Evolutionary conservation across 1,284 basidiomycete genomes (phyloP), one percentile per base, ranked within the genome.

Genomic region (Pseudozyma sp.): DNA sequence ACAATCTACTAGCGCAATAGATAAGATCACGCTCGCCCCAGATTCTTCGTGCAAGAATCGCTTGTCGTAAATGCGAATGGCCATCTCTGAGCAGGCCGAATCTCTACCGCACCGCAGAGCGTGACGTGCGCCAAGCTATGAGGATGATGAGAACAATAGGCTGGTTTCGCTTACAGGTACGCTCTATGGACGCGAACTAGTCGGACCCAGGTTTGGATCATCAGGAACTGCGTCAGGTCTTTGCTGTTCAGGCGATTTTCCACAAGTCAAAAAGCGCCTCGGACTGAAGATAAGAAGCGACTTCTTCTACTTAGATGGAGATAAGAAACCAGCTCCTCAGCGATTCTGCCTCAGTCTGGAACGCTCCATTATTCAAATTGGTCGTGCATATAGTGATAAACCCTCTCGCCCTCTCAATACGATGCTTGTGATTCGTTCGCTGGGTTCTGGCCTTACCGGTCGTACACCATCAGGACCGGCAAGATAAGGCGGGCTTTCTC

Each of bases 201-300:
- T 42, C 13, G 43, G 17, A 44, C 43, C 53, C 53, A 54, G 53
- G 35, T 40, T 46, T 40, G 7, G 13, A 19, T 24, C 24, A 13
- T 24, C 24, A 9, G 9, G 19, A 24, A 9, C 13, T 9, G 35
- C 53, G 44, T 54, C 53, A 35, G 24, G 47, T 11, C 30, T 46
- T 46, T 37, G 44, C 24, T n/a, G 11, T 4, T 17, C 7, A 44
- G 58, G 59, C 59, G 31, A 35, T 39, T 44, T 33, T 55, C 37
- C 60, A 51, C 52, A 64, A 60, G 60, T 69, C 67, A 64, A 69
- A 31, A 14, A 63, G 60, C 59, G 60, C 45, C 51, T 63, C 33
- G 44, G 47, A 30, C 30, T 40, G 30, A 35, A 48, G 53, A 54
- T 46, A 54, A 46, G 53, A 37, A 45, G n/a, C 7, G 42, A n/a